These are phyloP conservation scores for Suhomyces prunicola DNA, from an alignment of 805 yeast species.

Conservation along the genomic window DNA sequence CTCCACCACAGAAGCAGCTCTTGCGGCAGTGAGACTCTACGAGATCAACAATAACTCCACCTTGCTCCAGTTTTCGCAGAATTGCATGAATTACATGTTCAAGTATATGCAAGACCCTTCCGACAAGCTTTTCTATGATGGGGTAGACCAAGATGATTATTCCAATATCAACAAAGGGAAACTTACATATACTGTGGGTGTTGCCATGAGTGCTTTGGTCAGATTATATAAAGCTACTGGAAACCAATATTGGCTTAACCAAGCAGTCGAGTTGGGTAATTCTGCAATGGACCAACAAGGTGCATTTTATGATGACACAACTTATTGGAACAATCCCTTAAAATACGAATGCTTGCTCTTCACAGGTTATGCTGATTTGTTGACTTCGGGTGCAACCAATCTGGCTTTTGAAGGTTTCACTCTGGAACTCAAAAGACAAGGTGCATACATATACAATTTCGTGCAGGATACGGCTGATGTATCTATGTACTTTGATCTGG, in stretches of 20 bases:
- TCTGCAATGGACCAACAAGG: constrained; percentile 17
- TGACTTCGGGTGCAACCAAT: constrained; percentile 3
- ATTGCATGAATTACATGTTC: constrained; percentile 17
- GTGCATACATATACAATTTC: constrained; percentile 10
- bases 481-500: constrained; percentile 9
- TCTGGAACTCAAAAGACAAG: constrained; percentile 13
- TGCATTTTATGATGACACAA: constrained; percentile 16
- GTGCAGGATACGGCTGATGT: constrained; percentile 12
- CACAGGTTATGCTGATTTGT: constrained; percentile 22
- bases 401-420: constrained; percentile 4
- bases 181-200: constrained; percentile 26
- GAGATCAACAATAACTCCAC: constrained; percentile 11
- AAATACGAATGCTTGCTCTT: constrained; percentile 21
- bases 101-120: constrained; percentile 17
- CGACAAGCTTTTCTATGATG: constrained; percentile 24
- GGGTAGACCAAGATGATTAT: constrained; percentile 9
- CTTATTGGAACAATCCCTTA: constrained; percentile 23
- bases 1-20: constrained; percentile 27
- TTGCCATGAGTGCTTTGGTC: constrained; percentile 20
- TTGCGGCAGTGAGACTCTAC: constrained; percentile 23
- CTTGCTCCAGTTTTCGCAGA: constrained; percentile 14
- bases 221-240: constrained; percentile 15
- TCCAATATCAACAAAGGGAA: constrained; percentile 23
- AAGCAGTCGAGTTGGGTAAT: constrained; percentile 16
- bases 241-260: constrained; percentile 10